A percentile compares a stretch with the other conserved stretches of the same genome.
Evolutionary conservation across 2,329 filamentous ascomycete species (phyloP).

Genomic region (Exserohilum rostratum): DNA sequence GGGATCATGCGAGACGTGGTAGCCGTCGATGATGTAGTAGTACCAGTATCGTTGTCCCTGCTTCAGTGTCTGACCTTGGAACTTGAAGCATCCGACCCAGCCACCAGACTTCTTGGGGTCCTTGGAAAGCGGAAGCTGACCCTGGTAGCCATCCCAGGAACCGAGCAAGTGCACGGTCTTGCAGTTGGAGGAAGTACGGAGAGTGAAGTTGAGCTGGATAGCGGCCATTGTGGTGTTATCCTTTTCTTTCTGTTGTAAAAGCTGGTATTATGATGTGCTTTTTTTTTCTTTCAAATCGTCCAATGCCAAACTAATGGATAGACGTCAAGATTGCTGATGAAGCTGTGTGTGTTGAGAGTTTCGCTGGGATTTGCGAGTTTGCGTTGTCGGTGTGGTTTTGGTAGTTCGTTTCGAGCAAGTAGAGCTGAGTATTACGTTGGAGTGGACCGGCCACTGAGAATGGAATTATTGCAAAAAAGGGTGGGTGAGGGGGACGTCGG

Average conservation of each 20-base stretch:
- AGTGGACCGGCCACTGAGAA: conserved; percentile 53
- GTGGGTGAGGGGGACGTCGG: conserved; percentile 25
- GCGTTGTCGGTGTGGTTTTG: conserved; percentile 29
- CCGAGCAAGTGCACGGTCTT: conserved; percentile 97
- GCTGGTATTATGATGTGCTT: conserved; percentile 34
- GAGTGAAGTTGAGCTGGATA: conserved; percentile 92
- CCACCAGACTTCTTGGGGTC: conserved; percentile 86
- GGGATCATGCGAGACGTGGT: conserved; percentile 96
- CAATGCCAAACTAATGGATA: conserved; percentile 48
- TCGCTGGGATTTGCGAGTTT: conserved; percentile 41
- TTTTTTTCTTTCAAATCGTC: conserved; percentile 36
- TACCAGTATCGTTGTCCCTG: conserved; percentile 97
- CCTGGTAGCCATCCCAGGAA: conserved; percentile 97
- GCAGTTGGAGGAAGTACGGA: conserved; percentile 93
- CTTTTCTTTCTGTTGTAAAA: conserved; percentile 29
- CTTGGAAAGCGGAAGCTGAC: conserved; percentile 92
- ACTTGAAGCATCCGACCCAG: conserved; percentile 96
- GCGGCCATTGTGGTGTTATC: conserved; percentile 70
- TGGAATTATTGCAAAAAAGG: conserved; percentile 45
- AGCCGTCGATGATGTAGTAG: conserved; percentile 99
- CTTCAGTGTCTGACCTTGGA: conserved; percentile 85
- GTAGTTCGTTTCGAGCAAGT: conserved; percentile 54
- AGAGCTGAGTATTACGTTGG: conserved; percentile 53
- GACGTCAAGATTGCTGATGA: conserved; percentile 43
- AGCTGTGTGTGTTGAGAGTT: conserved; percentile 34